Evolutionary conservation across 495 filamentous ascomycete species (phyloP).

Genomic region (Aspergillus cavernicola): DNA sequence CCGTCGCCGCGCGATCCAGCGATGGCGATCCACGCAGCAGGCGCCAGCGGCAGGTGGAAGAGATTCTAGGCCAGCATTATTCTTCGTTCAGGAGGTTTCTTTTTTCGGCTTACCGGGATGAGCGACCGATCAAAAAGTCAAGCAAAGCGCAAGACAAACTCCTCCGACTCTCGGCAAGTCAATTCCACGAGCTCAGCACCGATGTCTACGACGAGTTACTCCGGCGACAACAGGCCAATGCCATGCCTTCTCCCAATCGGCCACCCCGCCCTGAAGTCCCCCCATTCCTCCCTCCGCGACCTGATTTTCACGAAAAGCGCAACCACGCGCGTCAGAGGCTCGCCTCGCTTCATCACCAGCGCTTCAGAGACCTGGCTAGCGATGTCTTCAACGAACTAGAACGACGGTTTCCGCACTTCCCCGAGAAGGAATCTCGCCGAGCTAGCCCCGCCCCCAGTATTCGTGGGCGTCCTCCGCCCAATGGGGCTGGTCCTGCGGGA

Average conservation of each 20-base stretch:
- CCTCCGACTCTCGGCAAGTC: slow-evolving; percentile 78
- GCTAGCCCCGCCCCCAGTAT: slow-evolving; percentile 64
- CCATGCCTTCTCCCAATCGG: slow-evolving; percentile 50
- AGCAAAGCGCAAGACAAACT: slow-evolving; percentile 93
- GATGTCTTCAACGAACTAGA: slow-evolving; percentile 96
- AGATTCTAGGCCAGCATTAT: slow-evolving; percentile 77
- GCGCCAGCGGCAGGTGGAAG: slow-evolving; percentile 58
- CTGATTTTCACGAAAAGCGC: slow-evolving; percentile 90
- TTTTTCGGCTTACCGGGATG: slow-evolving; percentile 62
- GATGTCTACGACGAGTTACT: slow-evolving; percentile 96
- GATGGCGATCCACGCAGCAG: slow-evolving; percentile 60
- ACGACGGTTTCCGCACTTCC: slow-evolving; percentile 80
- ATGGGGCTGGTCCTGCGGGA: slow-evolving; percentile 27
- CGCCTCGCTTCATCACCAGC: slow-evolving; percentile 73
- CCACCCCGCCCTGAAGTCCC: slow-evolving; percentile 56
- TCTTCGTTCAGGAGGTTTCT: slow-evolving; percentile 73
- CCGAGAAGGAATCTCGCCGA: slow-evolving; percentile 58
- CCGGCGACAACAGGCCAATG: slow-evolving; percentile 69
- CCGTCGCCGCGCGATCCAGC: slow-evolving; percentile 72
- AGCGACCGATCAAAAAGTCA: slow-evolving; percentile 66
- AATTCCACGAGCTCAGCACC: slow-evolving; percentile 95
- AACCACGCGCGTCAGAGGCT: slow-evolving; percentile 95
- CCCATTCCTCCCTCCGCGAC: slow-evolving; percentile 72
- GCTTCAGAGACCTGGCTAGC: slow-evolving; percentile 87
- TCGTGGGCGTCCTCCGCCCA: slow-evolving; percentile 49